Base-by-base conservation (phyloP, 768 basidiomycete genomes). In the Auriscalpium microsporum region DNA sequence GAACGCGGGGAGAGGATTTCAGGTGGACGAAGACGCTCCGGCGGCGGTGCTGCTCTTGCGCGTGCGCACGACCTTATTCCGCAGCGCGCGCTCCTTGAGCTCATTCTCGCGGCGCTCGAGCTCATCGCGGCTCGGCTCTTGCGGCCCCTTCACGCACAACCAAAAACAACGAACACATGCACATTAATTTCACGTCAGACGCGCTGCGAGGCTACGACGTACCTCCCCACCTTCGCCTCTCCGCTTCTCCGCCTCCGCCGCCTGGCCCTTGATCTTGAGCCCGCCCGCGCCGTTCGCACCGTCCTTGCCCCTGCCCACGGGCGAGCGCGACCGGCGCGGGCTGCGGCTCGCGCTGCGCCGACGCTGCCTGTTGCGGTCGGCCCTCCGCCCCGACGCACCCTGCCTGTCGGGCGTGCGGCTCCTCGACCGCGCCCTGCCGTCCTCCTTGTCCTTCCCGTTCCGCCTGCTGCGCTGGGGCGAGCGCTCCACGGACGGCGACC, bases 31-130 rank as follows among this genome's bases (percentile, higher is more conserved):
- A 4, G 28, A 28, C 28, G 40, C 40, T 42, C 14, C 40, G 40
- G 40, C 46, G 14, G 46, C 19, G 21, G 21, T 21, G 21, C 46
- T 52, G 38, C 58, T 48, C 66, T 86, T 88, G 60, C 87, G 74
- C 34, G 84, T 86, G 65, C 84, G 75, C 52, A 83, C 75, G 47
- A 92, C 90, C 66, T 92, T 92, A 64, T 91, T 90, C 64, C 90
- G 78, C 65, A 92, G 68, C 13, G 89, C 87, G 65, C 73, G 81
- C 62, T 92, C 90, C 66, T 90, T 91, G 57, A 91, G 65, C 64
- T 92, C 90, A 59, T 79, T 90, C 65, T 92, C 90, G 55, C 85
- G 70, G 60, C 73, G 79, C 62, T 82, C 80, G 46, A 92, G 71
- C 37, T 87, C 87, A 14, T 54, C 62, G 6, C 35, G 28, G 10